Percentiles rank a stretch among this genome's conserved stretches.
These are phyloP conservation scores for Lentinus brumalis DNA, from an alignment of 768 basidiomycete species.

Conservation along the genomic window DNA sequence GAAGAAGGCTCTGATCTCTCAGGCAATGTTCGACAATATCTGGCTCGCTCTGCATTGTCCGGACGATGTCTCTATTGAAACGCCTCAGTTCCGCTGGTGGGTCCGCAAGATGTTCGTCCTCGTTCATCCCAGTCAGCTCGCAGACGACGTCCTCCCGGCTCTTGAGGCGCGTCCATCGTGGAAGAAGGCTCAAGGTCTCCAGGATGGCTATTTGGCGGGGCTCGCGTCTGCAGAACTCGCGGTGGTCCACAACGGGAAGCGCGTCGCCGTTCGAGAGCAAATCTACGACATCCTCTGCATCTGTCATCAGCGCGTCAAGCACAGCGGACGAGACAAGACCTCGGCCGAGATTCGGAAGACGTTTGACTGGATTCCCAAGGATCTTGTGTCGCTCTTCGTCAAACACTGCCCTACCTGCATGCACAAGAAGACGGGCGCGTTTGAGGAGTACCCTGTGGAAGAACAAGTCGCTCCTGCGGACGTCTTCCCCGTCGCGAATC, in stretches of 20 bases:
- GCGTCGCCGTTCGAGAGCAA: conserved; percentile 77
- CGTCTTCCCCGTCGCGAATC: neutral
- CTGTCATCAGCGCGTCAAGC: conserved; percentile 63
- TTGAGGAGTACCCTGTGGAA: neutral
- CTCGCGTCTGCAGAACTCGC: conserved; percentile 31
- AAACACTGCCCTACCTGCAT: conserved; percentile 78
- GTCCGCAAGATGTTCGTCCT: conserved; percentile 79
- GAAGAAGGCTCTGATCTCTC: conserved; percentile 74
- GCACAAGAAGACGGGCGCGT: conserved; percentile 41
- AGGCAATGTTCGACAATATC: conserved; percentile 69
- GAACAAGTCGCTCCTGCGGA: neutral
- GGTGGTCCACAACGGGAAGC: conserved; percentile 68
- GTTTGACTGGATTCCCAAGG: conserved; percentile 86
- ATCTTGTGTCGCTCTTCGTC: conserved; percentile 78
- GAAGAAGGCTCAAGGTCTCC: neutral
- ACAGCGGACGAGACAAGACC: conserved; percentile 83
- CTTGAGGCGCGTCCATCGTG: neutral
- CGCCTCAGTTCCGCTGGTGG: conserved; percentile 81
- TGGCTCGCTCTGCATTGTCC: conserved; percentile 66
- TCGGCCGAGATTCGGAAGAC: conserved; percentile 61
- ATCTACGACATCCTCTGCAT: conserved; percentile 78
- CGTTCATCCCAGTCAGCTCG: conserved; percentile 13
- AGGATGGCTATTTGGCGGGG: neutral
- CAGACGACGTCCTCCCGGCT: neutral
- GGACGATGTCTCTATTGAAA: conserved; percentile 44